Base-by-base conservation (phyloP, 2,329 filamentous ascomycete genomes). In the Zelopaecilomyces penicillatus region DNA sequence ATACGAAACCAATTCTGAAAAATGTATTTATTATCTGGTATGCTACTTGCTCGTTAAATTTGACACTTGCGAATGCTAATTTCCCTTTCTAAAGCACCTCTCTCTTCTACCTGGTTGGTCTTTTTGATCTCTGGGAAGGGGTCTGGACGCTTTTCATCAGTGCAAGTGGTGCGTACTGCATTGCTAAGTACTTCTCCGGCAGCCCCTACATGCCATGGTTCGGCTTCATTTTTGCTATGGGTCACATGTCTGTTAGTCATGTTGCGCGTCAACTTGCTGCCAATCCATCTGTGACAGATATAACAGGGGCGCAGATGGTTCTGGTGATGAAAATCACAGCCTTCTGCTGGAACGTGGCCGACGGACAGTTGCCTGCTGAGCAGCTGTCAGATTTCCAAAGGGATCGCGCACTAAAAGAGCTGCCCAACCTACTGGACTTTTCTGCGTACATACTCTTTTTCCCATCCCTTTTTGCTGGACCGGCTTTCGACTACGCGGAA, bases 171-270 rank as follows among this genome's bases (percentile, higher is more conserved):
- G 80, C 87, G 41, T 98, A 96, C 61, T 71, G 76, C 51, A 93
- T 98, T 54, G 85, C 91, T 42, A 80, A 84, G 53, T 90, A 82
- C 61, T 71, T 97, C 37, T 78, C 88, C 53, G 65, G 63, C 32
- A 90, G 88, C 19, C 87, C 88, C 1, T 87, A 91, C 61, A 98
- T 98, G 93, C 93, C 93, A 69, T 98, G 93, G 93, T 74, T 96
- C 41, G 89, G 82, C 48, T 98, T 98, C 65, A 73, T 87, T 41
- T 96, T 95, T 60, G 71, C 95, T 46, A 97, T 98, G 91, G 83
- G 83, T 44, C 91, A 98, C 67, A 87, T 97, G 84, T 91, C 90
- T 38, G 64, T 91, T 57, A 95, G 81, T 62, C 93, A 98, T 64
- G 83, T 98, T 50, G 71, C 79, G 46, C 85, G 94, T 34, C 88